Evolutionary conservation across 768 basidiomycete species (phyloP), one percentile per base, ranked within the genome.

Genomic region (Tephrocybe sp.): DNA sequence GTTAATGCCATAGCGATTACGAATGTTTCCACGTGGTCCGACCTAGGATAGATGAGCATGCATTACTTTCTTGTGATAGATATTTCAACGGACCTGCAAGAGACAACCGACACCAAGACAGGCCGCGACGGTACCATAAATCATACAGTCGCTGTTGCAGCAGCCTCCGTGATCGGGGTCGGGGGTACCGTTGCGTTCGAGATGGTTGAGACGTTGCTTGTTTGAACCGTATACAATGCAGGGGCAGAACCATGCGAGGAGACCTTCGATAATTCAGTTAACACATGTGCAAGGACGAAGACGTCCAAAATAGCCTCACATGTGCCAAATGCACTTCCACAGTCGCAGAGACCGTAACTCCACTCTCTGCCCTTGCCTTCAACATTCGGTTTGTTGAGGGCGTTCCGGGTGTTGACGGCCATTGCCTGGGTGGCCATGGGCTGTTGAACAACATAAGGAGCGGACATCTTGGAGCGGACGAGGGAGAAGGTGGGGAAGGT

Each of bases 171-270:
- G 51, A 24, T 69, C 61, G 13, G 75, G 74, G 51, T 73, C 68
- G 9, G 70, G 65, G 2, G 55, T 46, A 9, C 67, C 68, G 3
- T 61, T 49, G 13, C 48, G 40, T 12, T 64, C 36, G 32, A 75
- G 68, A 44, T 73, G 64, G 4, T 61, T 55, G 19, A 65, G 36
- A 16, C 73, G 68, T 36, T 64, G 56, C 40, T 63, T 71, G 59
- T 69, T 69, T 52, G 68, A 56, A 15, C 64, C 67, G 45, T 73
- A 71, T 8, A 67, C 57, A 22, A 72, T 56, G 53, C 73, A 76
- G 9, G 75, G 72, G 53, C 60, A 70, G 55, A 58, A 73, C 42
- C 61, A 68, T 1, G 74, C 56, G 28, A 61, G 44, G 24, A 59
- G 49, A 50, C 56, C 69, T 70, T n/a, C n/a, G n/a, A n/a, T 53